Evolutionary conservation across 2,329 filamentous ascomycete genomes (phyloP), one percentile per base, ranked within the genome.

Genomic region (Celoporthe dispersa): DNA sequence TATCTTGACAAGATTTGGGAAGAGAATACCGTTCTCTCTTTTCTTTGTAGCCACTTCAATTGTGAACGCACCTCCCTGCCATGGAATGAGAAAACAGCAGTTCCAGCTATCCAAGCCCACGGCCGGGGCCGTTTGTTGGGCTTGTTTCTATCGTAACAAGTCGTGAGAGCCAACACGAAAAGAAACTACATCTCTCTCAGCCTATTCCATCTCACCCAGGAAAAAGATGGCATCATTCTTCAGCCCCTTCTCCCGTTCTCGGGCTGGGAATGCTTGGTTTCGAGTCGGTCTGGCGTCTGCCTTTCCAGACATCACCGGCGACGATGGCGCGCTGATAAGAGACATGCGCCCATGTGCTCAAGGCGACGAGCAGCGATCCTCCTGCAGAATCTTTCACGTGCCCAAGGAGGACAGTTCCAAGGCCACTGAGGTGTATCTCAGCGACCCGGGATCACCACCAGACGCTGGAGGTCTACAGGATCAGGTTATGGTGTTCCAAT

Each of bases 401-500:
- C 70, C 70, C 41, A 71, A 66, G 16, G 70, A 71, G 41, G 68
- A 72, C 51, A 72, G 70, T 25, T 41, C 68, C 1, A 55, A 37
- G 19, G 70, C 70, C 53, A 64, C 53, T 22, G 62, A 66, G 44
- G 62, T 72, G 14, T 14, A 16, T 9, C 63, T 72, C 6, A 62
- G 66, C 33, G 65, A 61, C 19, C 64, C 66, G 33, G 68, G 41
- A 2, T 11, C 57, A 35, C 61, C 60, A 3, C 66, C 65, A n/a
- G 63, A 68, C 7, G 63, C 66, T n/a, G 68, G 66, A 16, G 61
- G 65, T 4, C 39, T 72, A n/a, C 63, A 53, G 25, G 70, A 70
- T 33, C 70, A 72, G 33, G 68, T 72, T 8, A 66, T 72, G 28
- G 70, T 72, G 5, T 72, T 72, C 25, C 62, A 68, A 19, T 72